Evolutionary conservation across 345 rosid species (phyloP), one percentile per base, ranked within the genome.

Genomic region (Ceriops decandra): DNA sequence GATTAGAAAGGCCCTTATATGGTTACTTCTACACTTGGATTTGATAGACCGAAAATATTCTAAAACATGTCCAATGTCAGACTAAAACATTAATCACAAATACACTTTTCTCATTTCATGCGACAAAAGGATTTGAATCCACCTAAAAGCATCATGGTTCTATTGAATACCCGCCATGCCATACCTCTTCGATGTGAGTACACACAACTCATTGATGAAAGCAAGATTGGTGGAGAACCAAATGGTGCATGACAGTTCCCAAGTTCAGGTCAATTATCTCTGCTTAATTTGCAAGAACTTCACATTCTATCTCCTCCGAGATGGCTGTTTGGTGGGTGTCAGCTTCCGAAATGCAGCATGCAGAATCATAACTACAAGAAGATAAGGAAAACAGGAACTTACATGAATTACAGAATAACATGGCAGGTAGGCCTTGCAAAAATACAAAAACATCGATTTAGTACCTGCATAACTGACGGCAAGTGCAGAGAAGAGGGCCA

Each of bases 321-420:
- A 62, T 61, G 83, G 85, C 72, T 82, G 90, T 83, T 81, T 85
- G 35, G 75, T 60, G 7, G 88, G 84, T 27, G 92, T 78, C 70
- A 91, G 86, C 81, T 90, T 91, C 66, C 96, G 85, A 60, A 87
- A 86, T 31, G 93, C 85, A 26, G 95, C 92, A 71, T 95, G 99
- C 81, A 85, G 72, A 66, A 95, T 70, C 87, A 85, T 82, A 52
- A 82, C 96, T 95, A 73, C 73, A 76, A 52, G 52, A 9, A 36
- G 47, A 33, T 16, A 8, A 52, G 49, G 38, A 22, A 60, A 52
- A 10, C 4, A 7, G 46, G 28, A 56, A 33, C 28, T 57, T 13
- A 47, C 16, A 21, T 24, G 27, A 9, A 30, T 22, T 22, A 63
- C 7, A 46, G 30, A 20, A 33, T 49, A 27, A 68, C 15, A 22